These are phyloP conservation scores for Centaurea solstitialis DNA, from an alignment of 129 eudicot species.

Conservation along the genomic window DNA sequence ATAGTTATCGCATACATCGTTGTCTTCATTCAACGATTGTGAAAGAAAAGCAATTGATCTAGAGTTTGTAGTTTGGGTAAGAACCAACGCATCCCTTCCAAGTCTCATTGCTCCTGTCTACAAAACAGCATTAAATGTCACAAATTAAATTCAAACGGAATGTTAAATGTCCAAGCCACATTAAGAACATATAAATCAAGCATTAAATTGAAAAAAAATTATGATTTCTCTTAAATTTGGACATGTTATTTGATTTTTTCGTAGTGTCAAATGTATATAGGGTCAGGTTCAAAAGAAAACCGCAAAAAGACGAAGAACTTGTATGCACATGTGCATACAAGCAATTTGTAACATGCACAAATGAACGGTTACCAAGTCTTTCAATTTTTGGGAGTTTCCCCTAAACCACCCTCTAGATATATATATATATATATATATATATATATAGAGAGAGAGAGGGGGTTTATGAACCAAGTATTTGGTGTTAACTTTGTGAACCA, in stretches of 20 bases:
- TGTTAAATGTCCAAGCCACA: background rate
- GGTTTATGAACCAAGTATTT: no score
- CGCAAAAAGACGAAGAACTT: background rate
- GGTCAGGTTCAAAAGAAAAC: background rate
- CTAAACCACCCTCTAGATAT: no score
- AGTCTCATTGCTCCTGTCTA: conserved; percentile 85
- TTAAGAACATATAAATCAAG: background rate
- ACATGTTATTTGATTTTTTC: background rate
- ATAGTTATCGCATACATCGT: conserved; percentile 39
- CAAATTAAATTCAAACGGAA: background rate
- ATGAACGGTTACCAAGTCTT: no score
- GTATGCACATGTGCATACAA: background rate
- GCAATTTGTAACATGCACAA: no score
- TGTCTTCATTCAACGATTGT: conserved; percentile 59
- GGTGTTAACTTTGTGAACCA: no score
- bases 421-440: no score
- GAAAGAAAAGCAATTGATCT: conserved; percentile 69
- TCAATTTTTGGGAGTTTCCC: no score
- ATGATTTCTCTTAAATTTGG: no score
- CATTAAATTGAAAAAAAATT: background rate
- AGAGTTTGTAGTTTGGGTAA: conserved; percentile 63
- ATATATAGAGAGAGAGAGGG: no score
- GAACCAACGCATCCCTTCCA: conserved; percentile 79
- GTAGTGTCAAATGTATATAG: background rate
- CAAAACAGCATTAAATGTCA: background rate